A percentile compares a stretch with the other conserved stretches of the same genome.
phyloP scores from a whole-genome alignment of 2,329 filamentous ascomycete species.

The Cladosporium velox region DNA sequence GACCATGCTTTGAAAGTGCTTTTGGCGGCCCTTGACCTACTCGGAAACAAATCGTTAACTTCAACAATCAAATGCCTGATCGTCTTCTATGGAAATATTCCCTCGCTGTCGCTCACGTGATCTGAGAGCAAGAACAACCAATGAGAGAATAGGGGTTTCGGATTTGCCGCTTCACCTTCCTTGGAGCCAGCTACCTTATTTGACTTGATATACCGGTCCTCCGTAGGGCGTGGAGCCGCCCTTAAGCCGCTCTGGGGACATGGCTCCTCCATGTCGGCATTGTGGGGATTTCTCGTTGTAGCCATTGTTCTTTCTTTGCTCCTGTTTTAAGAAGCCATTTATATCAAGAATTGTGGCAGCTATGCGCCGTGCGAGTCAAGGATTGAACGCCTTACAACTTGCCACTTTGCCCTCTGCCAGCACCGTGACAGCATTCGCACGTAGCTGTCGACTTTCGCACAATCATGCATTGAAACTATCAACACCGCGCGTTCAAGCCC shows the following conservation, averaged over 20 bases:
- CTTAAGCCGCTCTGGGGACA: not conserved
- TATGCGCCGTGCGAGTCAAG: slow-evolving; percentile 9
- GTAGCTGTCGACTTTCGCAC: slow-evolving; percentile 1
- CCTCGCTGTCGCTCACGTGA: not conserved
- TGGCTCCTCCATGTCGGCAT: not conserved
- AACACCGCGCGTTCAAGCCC: not conserved
- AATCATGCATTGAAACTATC: slow-evolving; percentile 5
- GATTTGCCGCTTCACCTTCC: not conserved
- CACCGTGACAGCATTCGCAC: not conserved
- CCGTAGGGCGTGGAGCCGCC: not conserved
- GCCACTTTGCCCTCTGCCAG: not conserved
- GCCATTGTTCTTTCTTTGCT: slow-evolving; percentile 2
- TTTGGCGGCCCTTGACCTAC: too few species aligned
- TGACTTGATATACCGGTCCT: not conserved
- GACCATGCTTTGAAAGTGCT: too few species aligned
- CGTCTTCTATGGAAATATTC: too few species aligned
- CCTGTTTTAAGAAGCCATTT: not conserved
- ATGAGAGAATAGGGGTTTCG: not conserved
- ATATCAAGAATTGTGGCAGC: not conserved
- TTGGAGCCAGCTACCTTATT: not conserved
- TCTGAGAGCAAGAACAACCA: not conserved
- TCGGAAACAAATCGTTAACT: too few species aligned
- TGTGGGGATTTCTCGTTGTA: not conserved
- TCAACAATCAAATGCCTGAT: too few species aligned
- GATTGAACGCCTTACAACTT: not conserved